A percentile compares a stretch with the other conserved stretches of the same genome.
These are phyloP conservation scores for Passalora sequoiae DNA, from an alignment of 2,329 filamentous ascomycete genomes.

Conservation along the genomic window DNA sequence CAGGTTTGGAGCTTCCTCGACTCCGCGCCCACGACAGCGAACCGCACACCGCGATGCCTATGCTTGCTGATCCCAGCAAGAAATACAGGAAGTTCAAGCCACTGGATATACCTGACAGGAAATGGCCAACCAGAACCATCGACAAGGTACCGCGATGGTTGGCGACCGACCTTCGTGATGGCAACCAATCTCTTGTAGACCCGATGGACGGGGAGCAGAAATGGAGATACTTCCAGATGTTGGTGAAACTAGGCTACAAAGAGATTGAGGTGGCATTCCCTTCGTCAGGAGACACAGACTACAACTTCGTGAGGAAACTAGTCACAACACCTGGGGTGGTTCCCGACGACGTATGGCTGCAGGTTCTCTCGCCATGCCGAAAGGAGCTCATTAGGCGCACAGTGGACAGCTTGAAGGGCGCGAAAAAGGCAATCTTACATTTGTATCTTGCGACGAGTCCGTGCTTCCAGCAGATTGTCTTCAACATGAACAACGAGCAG, in stretches of 20 bases:
- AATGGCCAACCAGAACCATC: slow-evolving; percentile 80
- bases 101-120: slow-evolving; percentile 61
- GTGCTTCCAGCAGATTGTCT: slow-evolving; percentile 89
- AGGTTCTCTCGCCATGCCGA: slow-evolving; percentile 87
- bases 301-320: slow-evolving; percentile 84
- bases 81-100: slow-evolving; percentile 71
- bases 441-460: slow-evolving; percentile 94
- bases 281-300: slow-evolving; percentile 90
- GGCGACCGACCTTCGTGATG: slow-evolving; percentile 81
- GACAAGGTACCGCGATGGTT: slow-evolving; percentile 87
- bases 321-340: slow-evolving; percentile 78
- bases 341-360: slow-evolving; percentile 84
- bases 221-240: slow-evolving; percentile 91
- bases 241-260: slow-evolving; percentile 88
- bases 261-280: slow-evolving; percentile 97
- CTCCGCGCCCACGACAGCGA: background rate
- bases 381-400: slow-evolving; percentile 85
- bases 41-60: background rate
- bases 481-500: slow-evolving; percentile 79
- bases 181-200: slow-evolving; percentile 87
- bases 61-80: slow-evolving; percentile 56
- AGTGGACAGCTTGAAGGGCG: slow-evolving; percentile 79
- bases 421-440: slow-evolving; percentile 91
- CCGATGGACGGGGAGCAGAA: slow-evolving; percentile 97
- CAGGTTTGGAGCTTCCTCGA: background rate